Base-by-base conservation (phyloP, 768 basidiomycete genomes). In the Mrakia frigida region DNA sequence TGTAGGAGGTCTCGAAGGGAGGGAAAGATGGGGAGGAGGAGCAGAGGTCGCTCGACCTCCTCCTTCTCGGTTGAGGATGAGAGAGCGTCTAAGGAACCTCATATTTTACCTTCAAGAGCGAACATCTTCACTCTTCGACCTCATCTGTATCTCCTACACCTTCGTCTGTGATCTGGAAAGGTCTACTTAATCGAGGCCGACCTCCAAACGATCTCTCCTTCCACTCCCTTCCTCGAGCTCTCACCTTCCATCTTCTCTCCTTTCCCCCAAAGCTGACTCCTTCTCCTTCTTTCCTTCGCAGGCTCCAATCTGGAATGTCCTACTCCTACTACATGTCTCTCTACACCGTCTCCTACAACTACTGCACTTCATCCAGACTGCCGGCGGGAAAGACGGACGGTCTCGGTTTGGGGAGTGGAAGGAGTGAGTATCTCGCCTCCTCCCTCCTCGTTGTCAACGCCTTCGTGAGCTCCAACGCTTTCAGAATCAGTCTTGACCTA, bases 291-390 rank as follows among this genome's bases (percentile, higher is more conserved):
- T 31, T 70, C 50, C 4, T 28, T 18, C 25, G n/a, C 60, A 84
- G 83, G 53, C 79, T 84, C 13, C 80, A 83, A 41, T 61, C 78
- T 53, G 83, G 83, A 21, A 82, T 84, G 81, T 82, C 82, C 18
- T 83, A 83, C 77, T 82, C 82, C 41, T 83, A 83, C 79, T 83
- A 83, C 79, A 82, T 83, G 78, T 78, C 83, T 79, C 86, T 89
- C 77, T 94, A 98, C 84, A 96, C 94, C 33, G 92, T 94, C 72
- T 92, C 93, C 13, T 98, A 99, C 87, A 98, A 98, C 86, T 98
- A 96, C 83, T 99, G 97, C 82, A 98, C 93, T 6, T 71, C 65
- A 37, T 67, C 76, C 1, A 46, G 46, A 25, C 60, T 63, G 23
- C 35, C 71, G 31, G 71, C 70, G 7, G 65, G 53, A n/a, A 41